These are phyloP conservation scores for Wickerhamia fluorescens DNA, from an alignment of 805 yeast species.

Conservation along the genomic window DNA sequence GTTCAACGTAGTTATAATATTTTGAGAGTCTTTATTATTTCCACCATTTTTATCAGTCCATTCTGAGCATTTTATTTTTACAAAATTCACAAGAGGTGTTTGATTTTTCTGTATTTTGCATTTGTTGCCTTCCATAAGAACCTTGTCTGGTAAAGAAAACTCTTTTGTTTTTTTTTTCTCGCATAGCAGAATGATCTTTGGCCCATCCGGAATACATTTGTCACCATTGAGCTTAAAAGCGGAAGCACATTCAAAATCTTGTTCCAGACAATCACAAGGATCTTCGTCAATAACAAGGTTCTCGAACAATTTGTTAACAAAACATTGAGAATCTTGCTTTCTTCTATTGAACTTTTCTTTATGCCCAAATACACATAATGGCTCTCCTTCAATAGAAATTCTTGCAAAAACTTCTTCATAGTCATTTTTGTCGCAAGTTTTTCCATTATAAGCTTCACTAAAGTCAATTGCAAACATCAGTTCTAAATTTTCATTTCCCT, in stretches of 20 bases:
- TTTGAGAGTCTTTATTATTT: conserved; percentile 6
- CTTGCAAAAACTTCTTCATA: conserved; percentile 62
- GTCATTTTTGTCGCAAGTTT: conserved; percentile 40
- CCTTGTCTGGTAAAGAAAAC: conserved; percentile 31
- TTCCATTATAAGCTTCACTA: conserved; percentile 46
- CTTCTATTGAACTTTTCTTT: conserved; percentile 58
- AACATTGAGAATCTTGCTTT: conserved; percentile 58
- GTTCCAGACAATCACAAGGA: conserved; percentile 55
- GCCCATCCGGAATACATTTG: conserved; percentile 7
- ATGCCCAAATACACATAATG: conserved; percentile 63
- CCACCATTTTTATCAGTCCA: conserved; percentile 6
- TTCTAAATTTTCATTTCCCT: conserved; percentile 8
- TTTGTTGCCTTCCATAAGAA: conserved; percentile 36
- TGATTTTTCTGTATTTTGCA: conserved; percentile 28
- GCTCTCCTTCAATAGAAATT: conserved; percentile 22
- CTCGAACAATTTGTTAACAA: conserved; percentile 40
- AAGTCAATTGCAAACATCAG: conserved; percentile 46
- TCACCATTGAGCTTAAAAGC: conserved; percentile 31
- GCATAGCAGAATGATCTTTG: conserved; percentile 19
- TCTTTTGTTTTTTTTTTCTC: conserved; percentile 11
- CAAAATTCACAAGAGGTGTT: conserved; percentile 12
- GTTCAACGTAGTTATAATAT: conserved; percentile 32
- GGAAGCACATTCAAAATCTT: conserved; percentile 64
- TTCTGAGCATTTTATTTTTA: conserved; percentile 31
- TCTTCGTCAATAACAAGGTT: conserved; percentile 44